phyloP scores from a whole-genome alignment of 257 asterid species.

The Verbascum thapsus region DNA sequence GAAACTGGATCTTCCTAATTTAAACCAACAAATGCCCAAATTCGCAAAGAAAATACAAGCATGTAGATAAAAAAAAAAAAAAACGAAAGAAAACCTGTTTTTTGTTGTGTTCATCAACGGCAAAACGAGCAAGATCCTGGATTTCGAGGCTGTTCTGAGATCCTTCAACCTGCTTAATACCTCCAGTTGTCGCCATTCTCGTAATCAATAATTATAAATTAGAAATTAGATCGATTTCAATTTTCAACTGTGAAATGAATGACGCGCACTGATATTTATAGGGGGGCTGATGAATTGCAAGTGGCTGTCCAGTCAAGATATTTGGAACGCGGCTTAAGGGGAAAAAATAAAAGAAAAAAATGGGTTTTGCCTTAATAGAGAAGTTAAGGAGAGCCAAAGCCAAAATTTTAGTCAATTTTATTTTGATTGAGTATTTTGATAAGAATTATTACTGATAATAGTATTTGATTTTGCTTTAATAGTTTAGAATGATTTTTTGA shows the following conservation, averaged over 20 bases:
- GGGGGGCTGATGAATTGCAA: slow-evolving; percentile 23
- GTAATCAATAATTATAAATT: background rate
- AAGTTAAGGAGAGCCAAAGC: too few relatives aligned
- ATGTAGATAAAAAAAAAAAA: background rate
- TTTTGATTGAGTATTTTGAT: too few relatives aligned
- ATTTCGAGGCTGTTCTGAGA: slow-evolving; percentile 70
- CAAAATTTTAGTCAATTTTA: too few relatives aligned
- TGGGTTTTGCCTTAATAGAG: too few relatives aligned
- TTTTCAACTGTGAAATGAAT: slow-evolving; percentile 17
- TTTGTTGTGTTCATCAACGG: slow-evolving; percentile 67
- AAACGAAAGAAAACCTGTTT: slow-evolving; percentile 51
- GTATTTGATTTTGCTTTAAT: too few relatives aligned
- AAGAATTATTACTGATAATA: too few relatives aligned
- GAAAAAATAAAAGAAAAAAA: background rate
- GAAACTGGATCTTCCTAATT: background rate
- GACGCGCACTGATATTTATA: slow-evolving; percentile 26
- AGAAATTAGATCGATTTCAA: too few relatives aligned
- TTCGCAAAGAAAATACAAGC: background rate
- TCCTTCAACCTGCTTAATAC: slow-evolving; percentile 49
- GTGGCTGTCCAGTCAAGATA: slow-evolving; percentile 24
- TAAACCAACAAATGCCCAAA: background rate
- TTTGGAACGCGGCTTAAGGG: slow-evolving; percentile 27
- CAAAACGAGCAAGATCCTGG: slow-evolving; percentile 75
- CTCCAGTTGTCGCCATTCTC: slow-evolving; percentile 58
- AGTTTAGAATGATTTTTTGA: too few relatives aligned